Evolutionary conservation across 371 early-diverging fungal species (phyloP), one percentile per base, ranked within the genome.

Genomic region (Coemansia sp.): DNA sequence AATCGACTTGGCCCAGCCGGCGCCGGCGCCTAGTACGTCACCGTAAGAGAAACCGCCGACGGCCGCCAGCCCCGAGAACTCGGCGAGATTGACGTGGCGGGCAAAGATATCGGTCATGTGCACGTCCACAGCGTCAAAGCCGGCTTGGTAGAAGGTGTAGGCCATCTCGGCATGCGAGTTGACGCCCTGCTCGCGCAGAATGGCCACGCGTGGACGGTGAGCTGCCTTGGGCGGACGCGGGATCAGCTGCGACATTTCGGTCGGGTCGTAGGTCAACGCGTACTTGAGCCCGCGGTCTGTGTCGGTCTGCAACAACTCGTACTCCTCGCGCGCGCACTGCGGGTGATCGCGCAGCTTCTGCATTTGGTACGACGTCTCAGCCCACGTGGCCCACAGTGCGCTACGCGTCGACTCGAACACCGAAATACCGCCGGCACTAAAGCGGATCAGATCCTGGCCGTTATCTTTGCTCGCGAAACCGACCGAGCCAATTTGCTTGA

Each of bases 1-100:
- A 57, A 93, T 88, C 20, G 91, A 88, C 67, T 93, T 91, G 63
- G 98, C 97, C 97, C 98, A 98, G 36, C 98, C 98, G 11, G 91
- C 82, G 53, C 96, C 98, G 31, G 98, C 97, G 5, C 98, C 98
- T 11, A 98, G 79, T 0, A 97, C 97, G 80, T 98, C 98, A 72
- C 98, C 98, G 76, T 97, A 97, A 0, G 92, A 90, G 86, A 98
- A 98, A 8, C 98, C 98, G 77, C 98, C 98, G 65, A 95, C 95
- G 14, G 92, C 91, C 26, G 92, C 97, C 47, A 97, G 79, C 31
- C 97, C 98, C 50, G 84, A 81, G 77, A 95, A 95, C 43, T 80
- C 85, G 56, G 76, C 77, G 20, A 96, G 79, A 0, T 83, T 71
- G 7, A 86, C 85, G 65, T 83, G 80, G n/a, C 90, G 90, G 30